phyloP scores from a whole-genome alignment of 768 basidiomycete genomes.

The Baorangia bicolor region DNA sequence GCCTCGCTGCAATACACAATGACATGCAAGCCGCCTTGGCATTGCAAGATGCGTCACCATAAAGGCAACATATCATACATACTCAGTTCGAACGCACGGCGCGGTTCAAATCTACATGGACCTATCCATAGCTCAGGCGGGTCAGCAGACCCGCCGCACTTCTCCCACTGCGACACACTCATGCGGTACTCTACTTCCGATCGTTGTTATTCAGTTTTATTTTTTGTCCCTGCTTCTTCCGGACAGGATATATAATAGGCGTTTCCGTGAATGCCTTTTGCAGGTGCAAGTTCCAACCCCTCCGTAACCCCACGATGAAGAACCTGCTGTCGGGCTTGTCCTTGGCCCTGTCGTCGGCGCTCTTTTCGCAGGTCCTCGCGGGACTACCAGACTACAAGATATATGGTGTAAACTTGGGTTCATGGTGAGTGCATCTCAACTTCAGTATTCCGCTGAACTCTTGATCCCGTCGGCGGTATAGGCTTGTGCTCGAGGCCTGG shows the following conservation, averaged over 20 bases:
- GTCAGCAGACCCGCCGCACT: slow-evolving; percentile 7
- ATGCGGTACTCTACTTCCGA: not conserved
- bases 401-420: slow-evolving; percentile 71
- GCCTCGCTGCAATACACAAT: not conserved
- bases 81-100: not conserved
- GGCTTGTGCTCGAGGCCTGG: slow-evolving; percentile 80
- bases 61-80: not conserved
- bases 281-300: not conserved
- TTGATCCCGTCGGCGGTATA: slow-evolving; percentile 27
- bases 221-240: not conserved
- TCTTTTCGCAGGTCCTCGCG: slow-evolving; percentile 21
- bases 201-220: not conserved
- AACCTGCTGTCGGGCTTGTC: slow-evolving; percentile 9
- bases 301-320: slow-evolving; percentile 19
- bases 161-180: not conserved
- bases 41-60: not conserved
- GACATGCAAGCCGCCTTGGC: not conserved
- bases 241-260: slow-evolving; percentile 9
- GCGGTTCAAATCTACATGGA: too few species aligned
- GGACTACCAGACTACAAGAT: slow-evolving; percentile 43
- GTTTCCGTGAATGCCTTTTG: not conserved
- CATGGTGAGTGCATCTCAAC: slow-evolving; percentile 44
- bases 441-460: not conserved
- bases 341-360: slow-evolving; percentile 15
- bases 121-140: not conserved